A percentile compares a stretch with the other conserved stretches of the same genome.
Evolutionary conservation across 2,329 filamentous ascomycete genomes (phyloP).

Genomic region (Podosphaera fusca): DNA sequence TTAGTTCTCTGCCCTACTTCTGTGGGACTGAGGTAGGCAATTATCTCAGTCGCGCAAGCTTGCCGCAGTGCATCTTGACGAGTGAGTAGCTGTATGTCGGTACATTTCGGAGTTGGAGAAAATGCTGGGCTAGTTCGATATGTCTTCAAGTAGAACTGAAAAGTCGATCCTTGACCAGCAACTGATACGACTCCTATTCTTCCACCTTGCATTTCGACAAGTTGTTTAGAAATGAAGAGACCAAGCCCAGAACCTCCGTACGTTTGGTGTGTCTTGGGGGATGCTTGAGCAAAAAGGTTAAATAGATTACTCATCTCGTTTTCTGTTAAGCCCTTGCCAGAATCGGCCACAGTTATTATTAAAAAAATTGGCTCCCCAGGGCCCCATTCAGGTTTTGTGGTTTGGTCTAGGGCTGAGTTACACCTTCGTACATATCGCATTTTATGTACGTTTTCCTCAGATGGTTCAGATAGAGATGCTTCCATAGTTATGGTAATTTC

Average conservation of each 20-base stretch:
- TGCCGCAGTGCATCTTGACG: conserved; percentile 7
- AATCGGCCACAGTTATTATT: conserved; percentile 53
- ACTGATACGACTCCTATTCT: conserved; percentile 53
- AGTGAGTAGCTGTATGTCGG: conserved; percentile 5
- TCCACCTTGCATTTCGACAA: conserved; percentile 60
- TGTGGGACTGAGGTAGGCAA: not conserved
- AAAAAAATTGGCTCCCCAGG: conserved; percentile 46
- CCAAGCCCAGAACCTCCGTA: conserved; percentile 64
- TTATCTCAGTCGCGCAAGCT: not conserved
- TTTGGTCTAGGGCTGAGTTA: conserved; percentile 11
- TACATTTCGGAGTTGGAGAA: conserved; percentile 11
- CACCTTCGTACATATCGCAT: conserved; percentile 17
- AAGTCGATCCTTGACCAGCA: conserved; percentile 45
- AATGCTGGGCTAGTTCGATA: conserved; percentile 6
- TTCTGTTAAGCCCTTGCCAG: conserved; percentile 47
- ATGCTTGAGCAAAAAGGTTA: conserved; percentile 59
- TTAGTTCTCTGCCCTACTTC: not conserved
- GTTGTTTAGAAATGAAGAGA: conserved; percentile 54
- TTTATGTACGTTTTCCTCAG: conserved; percentile 25
- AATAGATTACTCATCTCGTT: conserved; percentile 55
- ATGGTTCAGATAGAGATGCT: conserved; percentile 9
- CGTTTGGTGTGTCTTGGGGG: conserved; percentile 55
- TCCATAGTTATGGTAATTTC: conserved; percentile 22
- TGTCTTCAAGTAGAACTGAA: conserved; percentile 42
- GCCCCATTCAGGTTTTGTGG: conserved; percentile 31